Percentiles rank a stretch among this genome's conserved stretches.
These are phyloP conservation scores for Oryza glaberrima DNA, from an alignment of 176 grass and related monocot species.

Conservation along the genomic window DNA sequence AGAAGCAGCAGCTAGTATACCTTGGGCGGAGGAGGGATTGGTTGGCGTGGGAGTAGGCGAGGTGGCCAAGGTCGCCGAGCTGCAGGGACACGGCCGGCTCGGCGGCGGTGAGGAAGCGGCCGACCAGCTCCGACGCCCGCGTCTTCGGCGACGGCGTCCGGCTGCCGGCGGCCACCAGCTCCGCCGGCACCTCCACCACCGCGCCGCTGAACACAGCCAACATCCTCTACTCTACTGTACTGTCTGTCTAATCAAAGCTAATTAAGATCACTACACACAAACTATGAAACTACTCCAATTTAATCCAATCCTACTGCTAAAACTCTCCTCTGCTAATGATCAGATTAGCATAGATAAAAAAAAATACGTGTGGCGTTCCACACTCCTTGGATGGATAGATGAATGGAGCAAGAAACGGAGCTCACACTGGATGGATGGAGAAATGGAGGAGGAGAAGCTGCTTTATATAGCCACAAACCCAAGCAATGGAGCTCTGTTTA, in stretches of 20 bases:
- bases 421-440: not conserved
- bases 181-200: constrained; percentile 84
- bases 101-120: constrained; percentile 56
- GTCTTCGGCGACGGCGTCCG: constrained; percentile 95
- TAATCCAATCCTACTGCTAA: not conserved
- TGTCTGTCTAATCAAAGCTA: not conserved
- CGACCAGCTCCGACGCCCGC: constrained; percentile 62
- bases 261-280: not conserved
- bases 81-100: constrained; percentile 70
- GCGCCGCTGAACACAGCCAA: constrained; percentile 90
- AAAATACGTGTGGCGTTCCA: constrained; percentile 12
- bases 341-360: not conserved
- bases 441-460: not conserved
- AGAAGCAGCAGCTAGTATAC: constrained; percentile 27
- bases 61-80: constrained; percentile 56
- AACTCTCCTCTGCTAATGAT: not conserved
- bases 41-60: constrained; percentile 85
- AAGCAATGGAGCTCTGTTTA: not conserved
- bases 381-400: constrained; percentile 29
- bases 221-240: constrained; percentile 39
- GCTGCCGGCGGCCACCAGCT: constrained; percentile 92
- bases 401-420: not conserved
- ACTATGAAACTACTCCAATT: not conserved
- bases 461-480: constrained; percentile 30
- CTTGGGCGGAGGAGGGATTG: constrained; percentile 73